A percentile compares a stretch with the other conserved stretches of the same genome.
phyloP scores from a whole-genome alignment of 805 yeast species.

The Metschnikowia cerradonensis region DNA sequence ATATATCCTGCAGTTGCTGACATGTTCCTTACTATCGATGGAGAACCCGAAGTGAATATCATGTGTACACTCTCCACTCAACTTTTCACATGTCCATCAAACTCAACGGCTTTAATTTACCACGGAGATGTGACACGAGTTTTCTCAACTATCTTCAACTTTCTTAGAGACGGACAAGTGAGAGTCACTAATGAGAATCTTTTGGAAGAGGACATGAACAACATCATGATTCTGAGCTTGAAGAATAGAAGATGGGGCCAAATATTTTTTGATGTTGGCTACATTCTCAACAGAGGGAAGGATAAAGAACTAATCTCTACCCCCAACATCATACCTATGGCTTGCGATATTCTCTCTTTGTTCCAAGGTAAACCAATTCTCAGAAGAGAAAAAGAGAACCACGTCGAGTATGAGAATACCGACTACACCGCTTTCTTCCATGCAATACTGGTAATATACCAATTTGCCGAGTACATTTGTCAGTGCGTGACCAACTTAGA shows the following conservation, averaged over 20 bases:
- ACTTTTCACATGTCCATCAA: conserved; percentile 83
- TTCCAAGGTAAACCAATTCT: conserved; percentile 78
- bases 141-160: conserved; percentile 59
- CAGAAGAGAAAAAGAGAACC: conserved; percentile 69
- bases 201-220: conserved; percentile 30
- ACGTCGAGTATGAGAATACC: conserved; percentile 86
- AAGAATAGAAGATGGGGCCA: conserved; percentile 77
- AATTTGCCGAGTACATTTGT: conserved; percentile 53
- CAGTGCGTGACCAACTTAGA: conserved; percentile 36
- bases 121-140: conserved; percentile 65
- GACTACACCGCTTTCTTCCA: conserved; percentile 74
- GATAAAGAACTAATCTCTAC: conserved; percentile 46
- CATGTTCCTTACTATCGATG: conserved; percentile 64
- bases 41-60: conserved; percentile 83
- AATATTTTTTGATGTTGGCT: conserved; percentile 73
- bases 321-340: conserved; percentile 48
- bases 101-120: conserved; percentile 56
- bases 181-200: conserved; percentile 21
- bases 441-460: conserved; percentile 62
- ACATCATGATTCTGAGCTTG: conserved; percentile 30
- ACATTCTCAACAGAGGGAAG: conserved; percentile 66
- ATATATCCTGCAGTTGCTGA: conserved; percentile 74
- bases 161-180: conserved; percentile 52
- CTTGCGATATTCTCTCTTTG: conserved; percentile 59
- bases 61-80: conserved; percentile 76